Percentiles rank a stretch among this genome's conserved stretches.
Evolutionary conservation across 192 early-diverging fungal genomes (phyloP).

Genomic region (Funneliformis mosseae): DNA sequence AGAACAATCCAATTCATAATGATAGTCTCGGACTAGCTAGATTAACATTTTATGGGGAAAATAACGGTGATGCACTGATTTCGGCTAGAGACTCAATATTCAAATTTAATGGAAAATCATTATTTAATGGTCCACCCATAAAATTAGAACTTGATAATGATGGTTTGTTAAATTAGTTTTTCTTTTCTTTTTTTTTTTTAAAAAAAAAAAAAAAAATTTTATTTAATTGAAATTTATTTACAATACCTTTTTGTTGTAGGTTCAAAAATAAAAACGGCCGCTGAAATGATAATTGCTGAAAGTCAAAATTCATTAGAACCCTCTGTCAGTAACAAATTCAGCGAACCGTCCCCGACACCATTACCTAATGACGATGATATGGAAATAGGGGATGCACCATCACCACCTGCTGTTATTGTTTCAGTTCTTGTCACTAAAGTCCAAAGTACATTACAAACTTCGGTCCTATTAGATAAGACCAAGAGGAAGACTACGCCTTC

Average conservation of each 20-base stretch:
- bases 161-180: constrained; percentile 39
- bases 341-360: constrained; percentile 32
- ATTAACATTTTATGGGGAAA: constrained; percentile 47
- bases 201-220: neutral
- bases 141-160: constrained; percentile 45
- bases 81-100: constrained; percentile 50
- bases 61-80: constrained; percentile 39
- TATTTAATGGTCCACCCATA: constrained; percentile 36
- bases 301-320: constrained; percentile 29
- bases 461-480: neutral
- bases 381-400: constrained; percentile 49
- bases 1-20: constrained; percentile 52
- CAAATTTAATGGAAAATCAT: constrained; percentile 50
- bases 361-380: constrained; percentile 44
- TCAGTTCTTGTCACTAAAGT: neutral
- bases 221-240: constrained; percentile 24
- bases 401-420: constrained; percentile 37
- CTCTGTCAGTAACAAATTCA: neutral
- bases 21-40: constrained; percentile 52
- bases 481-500: constrained; percentile 17
- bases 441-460: neutral
- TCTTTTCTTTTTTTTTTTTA: neutral
- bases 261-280: constrained; percentile 40
- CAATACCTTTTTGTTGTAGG: constrained; percentile 35
- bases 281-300: constrained; percentile 37